Evolutionary conservation across 345 rosid species (phyloP), one percentile per base, ranked within the genome.

Genomic region (Ceriops zippeliana): DNA sequence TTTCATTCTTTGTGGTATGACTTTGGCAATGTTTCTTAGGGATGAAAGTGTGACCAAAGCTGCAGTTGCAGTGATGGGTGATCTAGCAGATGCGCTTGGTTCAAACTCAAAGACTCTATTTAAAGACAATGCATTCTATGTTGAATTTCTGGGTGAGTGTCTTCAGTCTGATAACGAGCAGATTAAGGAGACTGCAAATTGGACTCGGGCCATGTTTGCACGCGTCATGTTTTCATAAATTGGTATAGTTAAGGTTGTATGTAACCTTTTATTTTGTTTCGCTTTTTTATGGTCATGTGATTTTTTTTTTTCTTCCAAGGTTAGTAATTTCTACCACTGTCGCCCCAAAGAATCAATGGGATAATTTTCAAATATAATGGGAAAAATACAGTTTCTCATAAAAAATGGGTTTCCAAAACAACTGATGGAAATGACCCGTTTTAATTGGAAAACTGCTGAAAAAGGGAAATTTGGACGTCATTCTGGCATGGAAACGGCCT

Each of bases 61-160:
- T 7, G 93, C 96, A 9, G 87, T 91, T 31, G 98, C 95, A 0
- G 97, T 92, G 58, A 86, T 89, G 88, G 98, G 98, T 32, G 97
- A 93, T 83, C 90, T 93, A 19, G 98, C 96, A 0, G 97, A 91
- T 58, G 90, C 92, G 3, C 86, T 91, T 20, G 98, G 98, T 54
- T 69, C 90, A 6, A 85, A 86, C 79, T 81, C 79, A 20, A 90
- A 87, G 81, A 72, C 81, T 26, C 69, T 90, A 75, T 89, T 93
- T 72, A 86, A 52, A 47, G 91, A 86, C 75, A 83, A 80, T 35
- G 51, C 83, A 0, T 93, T 87, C 83, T 90, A 71, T 58, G 73
- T 63, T 59, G 88, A 89, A 31, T 86, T 93, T 61, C 74, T 93
- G 5, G 82, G 83, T 3, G 90, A 89, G 77, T 93, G 98, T 73